Evolutionary conservation across 768 basidiomycete genomes (phyloP).

Genomic region (Auricularia sp.): DNA sequence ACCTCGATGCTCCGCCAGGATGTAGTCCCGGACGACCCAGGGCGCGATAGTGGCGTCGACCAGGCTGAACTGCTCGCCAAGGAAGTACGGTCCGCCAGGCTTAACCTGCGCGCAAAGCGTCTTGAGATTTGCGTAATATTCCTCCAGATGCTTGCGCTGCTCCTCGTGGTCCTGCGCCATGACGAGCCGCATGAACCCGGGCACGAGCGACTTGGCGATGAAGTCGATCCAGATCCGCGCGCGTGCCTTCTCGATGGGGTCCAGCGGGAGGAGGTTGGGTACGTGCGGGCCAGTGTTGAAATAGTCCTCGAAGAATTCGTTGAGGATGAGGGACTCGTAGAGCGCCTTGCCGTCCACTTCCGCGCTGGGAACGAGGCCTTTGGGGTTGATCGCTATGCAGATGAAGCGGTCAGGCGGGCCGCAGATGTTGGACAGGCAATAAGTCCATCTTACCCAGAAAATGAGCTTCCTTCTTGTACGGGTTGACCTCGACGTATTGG

Average conservation of each 20-base stretch:
- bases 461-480: constrained; percentile 56
- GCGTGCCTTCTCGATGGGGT: constrained; percentile 42
- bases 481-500: constrained; percentile 58
- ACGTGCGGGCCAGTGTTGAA: constrained; percentile 26
- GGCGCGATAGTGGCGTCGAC: constrained; percentile 49
- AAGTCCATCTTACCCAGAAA: constrained; percentile 34
- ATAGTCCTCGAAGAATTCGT: constrained; percentile 59
- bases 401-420: constrained; percentile 9
- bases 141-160: constrained; percentile 20
- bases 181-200: constrained; percentile 41
- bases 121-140: constrained; percentile 24
- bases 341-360: constrained; percentile 42
- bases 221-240: constrained; percentile 50
- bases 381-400: constrained; percentile 46
- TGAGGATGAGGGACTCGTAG: constrained; percentile 55
- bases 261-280: constrained; percentile 41
- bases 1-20: constrained; percentile 39
- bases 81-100: constrained; percentile 41
- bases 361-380: constrained; percentile 57
- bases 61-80: constrained; percentile 42
- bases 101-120: constrained; percentile 28
- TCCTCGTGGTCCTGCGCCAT: constrained; percentile 32
- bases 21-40: constrained; percentile 41
- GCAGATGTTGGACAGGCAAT: not conserved
- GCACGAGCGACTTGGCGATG: constrained; percentile 42